Evolutionary conservation across 352 stramenopile genomes (phyloP).

Genomic region (Peronospora farinosa): DNA sequence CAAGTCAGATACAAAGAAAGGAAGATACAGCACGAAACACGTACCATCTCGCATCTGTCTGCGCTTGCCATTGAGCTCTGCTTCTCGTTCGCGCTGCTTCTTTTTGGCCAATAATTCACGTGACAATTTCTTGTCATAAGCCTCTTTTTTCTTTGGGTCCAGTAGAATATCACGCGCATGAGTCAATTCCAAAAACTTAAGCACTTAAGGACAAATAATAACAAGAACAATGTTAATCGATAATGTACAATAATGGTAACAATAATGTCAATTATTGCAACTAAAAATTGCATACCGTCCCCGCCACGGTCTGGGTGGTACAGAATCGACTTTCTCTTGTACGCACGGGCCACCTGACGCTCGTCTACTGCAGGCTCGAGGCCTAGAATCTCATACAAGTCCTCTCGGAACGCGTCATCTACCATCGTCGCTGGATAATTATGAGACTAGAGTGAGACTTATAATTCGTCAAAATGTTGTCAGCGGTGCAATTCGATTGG

Average conservation of each 20-base stretch:
- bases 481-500: slow-evolving; percentile 13
- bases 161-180: slow-evolving; percentile 67
- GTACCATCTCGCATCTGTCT: slow-evolving; percentile 60
- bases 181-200: slow-evolving; percentile 80
- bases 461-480: slow-evolving; percentile 13
- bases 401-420: slow-evolving; percentile 36
- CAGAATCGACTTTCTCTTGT: slow-evolving; percentile 64
- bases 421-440: slow-evolving; percentile 17
- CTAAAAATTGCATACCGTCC: slow-evolving; percentile 40
- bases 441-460: slow-evolving; percentile 1
- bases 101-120: slow-evolving; percentile 55
- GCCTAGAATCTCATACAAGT: slow-evolving; percentile 73
- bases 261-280: too few species aligned
- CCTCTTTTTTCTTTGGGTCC: slow-evolving; percentile 71
- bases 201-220: slow-evolving; percentile 33
- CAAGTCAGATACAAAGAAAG: background rate
- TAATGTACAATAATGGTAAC: background rate
- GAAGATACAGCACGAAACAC: background rate
- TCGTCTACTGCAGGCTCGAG: slow-evolving; percentile 58
- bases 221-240: background rate
- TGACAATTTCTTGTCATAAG: slow-evolving; percentile 77
- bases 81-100: slow-evolving; percentile 59
- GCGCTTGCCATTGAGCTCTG: slow-evolving; percentile 44
- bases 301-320: slow-evolving; percentile 77
- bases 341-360: slow-evolving; percentile 64